phyloP scores from a whole-genome alignment of 2,329 filamentous ascomycete species.

The Fusarium sp. region DNA sequence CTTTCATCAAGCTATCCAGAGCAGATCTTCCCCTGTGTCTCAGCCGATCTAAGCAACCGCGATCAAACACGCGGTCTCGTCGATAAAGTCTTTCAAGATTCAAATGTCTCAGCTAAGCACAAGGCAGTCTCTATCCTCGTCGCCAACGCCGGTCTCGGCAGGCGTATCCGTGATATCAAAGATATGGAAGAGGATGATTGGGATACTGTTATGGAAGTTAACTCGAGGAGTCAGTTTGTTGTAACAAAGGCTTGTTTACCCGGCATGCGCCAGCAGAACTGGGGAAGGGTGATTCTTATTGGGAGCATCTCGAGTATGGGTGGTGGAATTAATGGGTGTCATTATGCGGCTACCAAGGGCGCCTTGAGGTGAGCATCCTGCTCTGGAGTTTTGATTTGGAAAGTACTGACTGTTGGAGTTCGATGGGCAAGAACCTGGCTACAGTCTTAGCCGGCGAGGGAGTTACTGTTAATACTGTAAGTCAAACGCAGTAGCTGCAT shows the following conservation, averaged over 20 bases:
- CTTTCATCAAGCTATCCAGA: neutral
- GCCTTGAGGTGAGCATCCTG: conserved; percentile 37
- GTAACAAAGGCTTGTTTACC: conserved; percentile 49
- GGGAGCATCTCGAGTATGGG: conserved; percentile 51
- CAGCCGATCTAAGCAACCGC: conserved; percentile 23
- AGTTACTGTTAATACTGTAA: conserved; percentile 50
- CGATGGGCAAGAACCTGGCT: conserved; percentile 51
- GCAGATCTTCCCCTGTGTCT: conserved; percentile 23
- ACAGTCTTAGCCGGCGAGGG: conserved; percentile 50
- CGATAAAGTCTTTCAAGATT: conserved; percentile 2
- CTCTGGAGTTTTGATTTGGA: rapidly evolving
- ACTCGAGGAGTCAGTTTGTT: conserved; percentile 51
- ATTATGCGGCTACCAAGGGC: conserved; percentile 52
- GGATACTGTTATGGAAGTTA: conserved; percentile 52
- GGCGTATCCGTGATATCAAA: conserved; percentile 48
- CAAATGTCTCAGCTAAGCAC: conserved; percentile 10
- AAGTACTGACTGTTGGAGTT: conserved; percentile 35
- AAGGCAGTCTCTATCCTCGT: conserved; percentile 48
- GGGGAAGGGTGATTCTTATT: conserved; percentile 50
- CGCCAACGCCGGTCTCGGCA: conserved; percentile 50
- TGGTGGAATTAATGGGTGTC: conserved; percentile 51
- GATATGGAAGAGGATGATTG: conserved; percentile 52
- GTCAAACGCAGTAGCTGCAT: neutral
- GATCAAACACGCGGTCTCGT: conserved; percentile 24
- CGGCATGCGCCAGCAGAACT: conserved; percentile 48